phyloP scores from a whole-genome alignment of 2,329 filamentous ascomycete species.

The Leptographium galeiforme region DNA sequence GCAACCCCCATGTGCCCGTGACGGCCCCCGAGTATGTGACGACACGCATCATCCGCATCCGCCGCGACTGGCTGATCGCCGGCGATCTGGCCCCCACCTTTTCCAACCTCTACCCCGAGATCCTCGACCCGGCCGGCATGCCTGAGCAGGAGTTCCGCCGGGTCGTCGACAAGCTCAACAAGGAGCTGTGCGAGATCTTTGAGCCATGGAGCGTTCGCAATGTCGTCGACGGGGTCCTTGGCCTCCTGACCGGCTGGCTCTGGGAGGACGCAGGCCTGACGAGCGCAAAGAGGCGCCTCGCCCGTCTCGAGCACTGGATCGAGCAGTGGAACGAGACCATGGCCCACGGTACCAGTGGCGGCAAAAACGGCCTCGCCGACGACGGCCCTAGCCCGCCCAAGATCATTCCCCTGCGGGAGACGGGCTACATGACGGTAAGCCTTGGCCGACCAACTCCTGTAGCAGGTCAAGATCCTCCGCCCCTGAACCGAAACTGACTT shows the following conservation, averaged over 20 bases:
- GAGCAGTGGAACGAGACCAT: slow-evolving; percentile 73
- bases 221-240: slow-evolving; percentile 65
- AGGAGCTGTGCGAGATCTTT: slow-evolving; percentile 62
- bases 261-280: slow-evolving; percentile 85
- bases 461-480: too few relatives aligned
- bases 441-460: too few relatives aligned
- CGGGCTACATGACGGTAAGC: slow-evolving; percentile 15
- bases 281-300: slow-evolving; percentile 57
- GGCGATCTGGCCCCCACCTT: slow-evolving; percentile 89
- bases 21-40: slow-evolving; percentile 59
- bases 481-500: not conserved
- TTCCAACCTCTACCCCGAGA: slow-evolving; percentile 91
- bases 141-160: slow-evolving; percentile 75
- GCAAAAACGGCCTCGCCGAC: not conserved
- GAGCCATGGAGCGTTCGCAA: slow-evolving; percentile 66
- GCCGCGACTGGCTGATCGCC: slow-evolving; percentile 78
- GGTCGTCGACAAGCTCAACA: slow-evolving; percentile 71
- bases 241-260: slow-evolving; percentile 77
- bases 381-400: slow-evolving; percentile 11
- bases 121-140: slow-evolving; percentile 72
- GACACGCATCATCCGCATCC: slow-evolving; percentile 84
- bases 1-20: slow-evolving; percentile 79
- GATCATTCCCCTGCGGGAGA: slow-evolving; percentile 13
- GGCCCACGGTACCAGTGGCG: slow-evolving; percentile 22
- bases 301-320: slow-evolving; percentile 64